Base-by-base conservation (phyloP, 495 filamentous ascomycete species). In the Talaromyces trachyspermus region DNA sequence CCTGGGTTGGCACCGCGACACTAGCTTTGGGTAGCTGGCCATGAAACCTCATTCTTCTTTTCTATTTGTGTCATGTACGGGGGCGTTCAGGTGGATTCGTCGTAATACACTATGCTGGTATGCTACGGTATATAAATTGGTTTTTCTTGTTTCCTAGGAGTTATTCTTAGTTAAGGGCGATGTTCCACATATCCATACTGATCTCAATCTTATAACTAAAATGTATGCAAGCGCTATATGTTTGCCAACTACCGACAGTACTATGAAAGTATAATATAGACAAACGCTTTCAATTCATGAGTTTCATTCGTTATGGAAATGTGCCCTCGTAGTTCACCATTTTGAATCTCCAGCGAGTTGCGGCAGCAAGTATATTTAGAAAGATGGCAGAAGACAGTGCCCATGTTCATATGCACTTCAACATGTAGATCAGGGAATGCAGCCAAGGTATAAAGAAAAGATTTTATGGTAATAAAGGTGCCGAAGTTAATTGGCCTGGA, bases 1-100 rank as follows among this genome's bases (percentile, higher is more conserved):
- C 92, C 92, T 9, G 92, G 92, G 19, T 68, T 97, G 64, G 89
- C 85, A 11, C 80, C 85, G 24, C 44, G 44, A 10, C 44, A 29
- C 18, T 46, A 33, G 17, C 15, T 4, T 19, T 9, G n/a, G n/a
- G n/a, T n/a, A n/a, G n/a, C n/a, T n/a, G n/a, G n/a, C n/a, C n/a
- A n/a, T n/a, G n/a, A n/a, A n/a, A n/a, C n/a, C n/a, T n/a, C n/a
- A n/a, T n/a, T n/a, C n/a, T n/a, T n/a, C n/a, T n/a, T n/a, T n/a
- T n/a, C n/a, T n/a, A n/a, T n/a, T n/a, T n/a, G n/a, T n/a, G n/a
- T n/a, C n/a, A n/a, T n/a, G n/a, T n/a, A n/a, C n/a, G n/a, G n/a
- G n/a, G 44, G 44, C 44, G 44, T 46, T 37, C 35, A 46, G 49
- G 27, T 39, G 42, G 45, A 20, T n/a, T n/a, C n/a, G n/a, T n/a